Conservation (phyloP, 1,139 yeast genomes). For the Blastobotrys persicus region DNA sequence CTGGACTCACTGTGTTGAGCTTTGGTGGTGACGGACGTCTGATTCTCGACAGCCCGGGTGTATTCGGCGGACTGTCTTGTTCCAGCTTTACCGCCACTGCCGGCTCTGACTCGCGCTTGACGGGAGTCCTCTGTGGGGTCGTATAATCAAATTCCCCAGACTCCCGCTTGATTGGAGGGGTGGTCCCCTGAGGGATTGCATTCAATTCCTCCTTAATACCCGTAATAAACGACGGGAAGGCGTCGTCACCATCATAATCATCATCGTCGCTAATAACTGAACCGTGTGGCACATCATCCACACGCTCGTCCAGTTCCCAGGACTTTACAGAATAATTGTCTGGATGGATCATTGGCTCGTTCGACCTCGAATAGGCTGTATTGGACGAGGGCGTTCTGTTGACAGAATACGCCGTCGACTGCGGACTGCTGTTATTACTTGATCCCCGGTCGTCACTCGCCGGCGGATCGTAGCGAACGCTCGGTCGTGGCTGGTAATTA, state of each 20-base stretch:
- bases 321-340: conserved; percentile 7
- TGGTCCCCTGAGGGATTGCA: conserved; percentile 3
- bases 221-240: conserved; percentile 14
- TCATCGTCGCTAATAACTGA: conserved; percentile 15
- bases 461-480: not conserved
- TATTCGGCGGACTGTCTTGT: not conserved
- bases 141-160: not conserved
- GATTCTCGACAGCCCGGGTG: not conserved
- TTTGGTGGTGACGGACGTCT: not conserved
- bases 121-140: not conserved
- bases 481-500: not conserved
- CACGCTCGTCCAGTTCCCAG: conserved; percentile 13
- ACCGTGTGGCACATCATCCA: conserved; percentile 17
- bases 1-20: not conserved
- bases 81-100: not conserved
- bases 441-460: not conserved
- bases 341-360: not conserved
- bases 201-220: conserved; percentile 18
- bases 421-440: conserved; percentile 6
- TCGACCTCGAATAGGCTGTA: conserved; percentile 18
- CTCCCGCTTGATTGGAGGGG: not conserved
- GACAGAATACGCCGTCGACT: conserved; percentile 15
- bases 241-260: conserved; percentile 14
- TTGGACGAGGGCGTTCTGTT: conserved; percentile 18
- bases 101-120: conserved; percentile 4